Evolutionary conservation across 495 filamentous ascomycete genomes (phyloP).

Genomic region (Wilcoxina mikolae): DNA sequence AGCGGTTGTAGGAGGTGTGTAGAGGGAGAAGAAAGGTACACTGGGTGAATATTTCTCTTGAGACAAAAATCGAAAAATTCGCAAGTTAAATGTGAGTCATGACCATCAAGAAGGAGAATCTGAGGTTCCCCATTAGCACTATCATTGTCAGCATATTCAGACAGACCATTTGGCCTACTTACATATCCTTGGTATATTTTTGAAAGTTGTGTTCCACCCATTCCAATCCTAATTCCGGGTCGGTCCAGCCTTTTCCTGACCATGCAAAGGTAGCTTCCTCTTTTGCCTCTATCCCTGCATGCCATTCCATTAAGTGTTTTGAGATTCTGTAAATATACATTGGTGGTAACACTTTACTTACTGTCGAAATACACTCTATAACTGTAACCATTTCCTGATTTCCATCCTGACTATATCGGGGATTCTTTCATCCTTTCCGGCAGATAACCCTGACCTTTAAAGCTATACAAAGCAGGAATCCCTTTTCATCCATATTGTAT

Average conservation of each 20-base stretch:
- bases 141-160: not conserved
- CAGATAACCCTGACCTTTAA: slow-evolving; percentile 4
- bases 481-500: too few species aligned
- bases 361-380: too few species aligned
- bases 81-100: slow-evolving; percentile 12
- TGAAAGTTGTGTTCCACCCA: not conserved
- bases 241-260: too few species aligned
- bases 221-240: slow-evolving; percentile 5
- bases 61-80: too few species aligned
- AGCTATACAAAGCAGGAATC: slow-evolving; percentile 1
- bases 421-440: slow-evolving; percentile 4
- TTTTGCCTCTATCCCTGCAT: not conserved
- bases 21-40: slow-evolving; percentile 9
- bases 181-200: not conserved
- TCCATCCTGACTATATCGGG: too few species aligned
- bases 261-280: too few species aligned
- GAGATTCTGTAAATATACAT: slow-evolving; percentile 11
- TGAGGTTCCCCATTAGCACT: slow-evolving; percentile 2
- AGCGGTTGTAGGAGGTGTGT: slow-evolving; percentile 14
- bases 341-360: too few species aligned
- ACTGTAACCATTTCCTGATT: too few species aligned
- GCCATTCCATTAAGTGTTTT: slow-evolving; percentile 6
- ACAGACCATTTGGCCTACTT: not conserved
- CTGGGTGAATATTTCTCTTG: slow-evolving; percentile 8
- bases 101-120: slow-evolving; percentile 9